A percentile compares a stretch with the other conserved stretches of the same genome.
phyloP scores from a whole-genome alignment of 1,139 yeast genomes.

The Blastobotrys proliferans region DNA sequence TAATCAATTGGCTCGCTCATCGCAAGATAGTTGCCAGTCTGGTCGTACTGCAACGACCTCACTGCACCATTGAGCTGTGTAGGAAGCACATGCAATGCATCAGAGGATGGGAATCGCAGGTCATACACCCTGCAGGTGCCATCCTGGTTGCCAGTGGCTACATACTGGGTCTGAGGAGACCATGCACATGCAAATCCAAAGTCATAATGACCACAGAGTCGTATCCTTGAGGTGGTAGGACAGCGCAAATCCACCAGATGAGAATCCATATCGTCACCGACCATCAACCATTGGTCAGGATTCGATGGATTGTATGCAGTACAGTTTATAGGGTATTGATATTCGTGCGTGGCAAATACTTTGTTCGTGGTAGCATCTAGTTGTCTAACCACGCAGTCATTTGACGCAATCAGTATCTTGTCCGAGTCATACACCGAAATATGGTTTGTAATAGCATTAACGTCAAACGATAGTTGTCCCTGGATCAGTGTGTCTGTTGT shows the following conservation, averaged over 20 bases:
- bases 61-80: slow-evolving; percentile 42
- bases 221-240: slow-evolving; percentile 15
- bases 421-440: slow-evolving; percentile 36
- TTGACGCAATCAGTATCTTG: slow-evolving; percentile 43
- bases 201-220: slow-evolving; percentile 48
- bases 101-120: slow-evolving; percentile 36
- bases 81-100: slow-evolving; percentile 40
- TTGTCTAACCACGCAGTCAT: slow-evolving; percentile 44
- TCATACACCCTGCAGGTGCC: slow-evolving; percentile 56
- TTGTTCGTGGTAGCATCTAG: slow-evolving; percentile 38
- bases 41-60: slow-evolving; percentile 50
- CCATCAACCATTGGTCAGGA: slow-evolving; percentile 40
- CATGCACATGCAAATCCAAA: slow-evolving; percentile 62
- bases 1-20: slow-evolving; percentile 64
- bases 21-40: slow-evolving; percentile 43
- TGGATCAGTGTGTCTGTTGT: slow-evolving; percentile 29
- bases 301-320: slow-evolving; percentile 42
- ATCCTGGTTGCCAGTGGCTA: slow-evolving; percentile 61
- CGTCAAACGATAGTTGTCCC: slow-evolving; percentile 41
- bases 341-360: slow-evolving; percentile 20
- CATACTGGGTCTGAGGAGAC: slow-evolving; percentile 42
- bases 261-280: slow-evolving; percentile 49
- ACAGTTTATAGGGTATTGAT: slow-evolving; percentile 53
- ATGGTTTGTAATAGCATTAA: slow-evolving; percentile 56
- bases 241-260: slow-evolving; percentile 45